These are phyloP conservation scores for Schizosaccharomyces pombe DNA, from an alignment of 805 yeast genomes.

Conservation along the genomic window DNA sequence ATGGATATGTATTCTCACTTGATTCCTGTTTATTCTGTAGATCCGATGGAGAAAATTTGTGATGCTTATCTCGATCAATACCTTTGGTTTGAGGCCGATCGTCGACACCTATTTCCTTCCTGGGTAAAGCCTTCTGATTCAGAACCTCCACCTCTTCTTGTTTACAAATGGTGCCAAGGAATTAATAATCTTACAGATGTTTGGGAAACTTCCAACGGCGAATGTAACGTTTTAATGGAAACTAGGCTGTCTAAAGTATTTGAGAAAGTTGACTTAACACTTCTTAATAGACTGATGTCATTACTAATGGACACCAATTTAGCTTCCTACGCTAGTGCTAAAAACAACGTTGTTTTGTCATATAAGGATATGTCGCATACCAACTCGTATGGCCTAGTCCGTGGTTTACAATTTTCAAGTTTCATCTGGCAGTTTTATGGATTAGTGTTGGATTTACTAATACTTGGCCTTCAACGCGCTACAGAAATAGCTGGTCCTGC, in stretches of 20 bases:
- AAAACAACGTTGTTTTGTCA: constrained; percentile 56
- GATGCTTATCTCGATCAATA: constrained; percentile 93
- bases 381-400: constrained; percentile 63
- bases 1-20: constrained; percentile 71
- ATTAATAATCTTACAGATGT: constrained; percentile 52
- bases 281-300: constrained; percentile 57
- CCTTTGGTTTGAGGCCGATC: constrained; percentile 85
- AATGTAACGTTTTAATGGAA: constrained; percentile 65
- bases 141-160: constrained; percentile 78
- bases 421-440: constrained; percentile 84
- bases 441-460: constrained; percentile 51
- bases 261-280: constrained; percentile 72
- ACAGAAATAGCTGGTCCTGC: constrained; percentile 58
- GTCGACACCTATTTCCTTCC: constrained; percentile 66
- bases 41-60: constrained; percentile 81
- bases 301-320: constrained; percentile 68
- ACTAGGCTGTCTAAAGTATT: constrained; percentile 44
- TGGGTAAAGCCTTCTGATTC: constrained; percentile 92
- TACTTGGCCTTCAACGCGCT: constrained; percentile 74
- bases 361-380: constrained; percentile 91
- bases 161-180: constrained; percentile 86
- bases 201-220: constrained; percentile 59
- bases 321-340: constrained; percentile 75
- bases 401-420: constrained; percentile 78
- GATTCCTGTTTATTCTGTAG: constrained; percentile 67